phyloP scores from a whole-genome alignment of 2,329 filamentous ascomycete genomes.

The Fusarium sp. region DNA sequence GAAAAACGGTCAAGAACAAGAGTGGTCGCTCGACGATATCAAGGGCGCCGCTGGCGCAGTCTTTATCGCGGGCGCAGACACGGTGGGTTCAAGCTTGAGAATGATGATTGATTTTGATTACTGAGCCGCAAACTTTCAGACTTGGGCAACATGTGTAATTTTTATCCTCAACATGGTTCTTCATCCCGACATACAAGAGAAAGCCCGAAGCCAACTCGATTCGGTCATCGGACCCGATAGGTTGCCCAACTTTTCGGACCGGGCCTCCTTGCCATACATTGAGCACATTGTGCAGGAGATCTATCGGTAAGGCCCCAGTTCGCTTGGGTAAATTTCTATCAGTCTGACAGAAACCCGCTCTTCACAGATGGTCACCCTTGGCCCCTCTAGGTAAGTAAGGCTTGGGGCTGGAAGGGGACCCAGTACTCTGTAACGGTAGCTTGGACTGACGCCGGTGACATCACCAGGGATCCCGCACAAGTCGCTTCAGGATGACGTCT shows the following conservation, averaged over 20 bases:
- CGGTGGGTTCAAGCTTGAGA: conserved; percentile 41
- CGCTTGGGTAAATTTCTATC: background rate
- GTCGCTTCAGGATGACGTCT: conserved; percentile 66
- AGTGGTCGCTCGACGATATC: conserved; percentile 56
- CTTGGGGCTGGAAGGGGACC: background rate
- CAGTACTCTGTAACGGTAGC: conserved; percentile 6
- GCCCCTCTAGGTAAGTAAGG: conserved; percentile 57
- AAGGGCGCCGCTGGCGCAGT: conserved; percentile 63
- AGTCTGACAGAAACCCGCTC: background rate
- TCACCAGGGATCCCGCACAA: conserved; percentile 62
- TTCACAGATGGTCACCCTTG: conserved; percentile 53
- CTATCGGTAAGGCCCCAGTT: conserved; percentile 45
- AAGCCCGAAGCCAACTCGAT: conserved; percentile 61
- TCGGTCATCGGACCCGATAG: conserved; percentile 53
- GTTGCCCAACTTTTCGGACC: conserved; percentile 60
- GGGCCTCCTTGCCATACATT: conserved; percentile 56
- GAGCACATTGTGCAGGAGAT: conserved; percentile 59
- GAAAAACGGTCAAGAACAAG: conserved; percentile 16
- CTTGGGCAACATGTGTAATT: conserved; percentile 49
- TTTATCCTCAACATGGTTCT: conserved; percentile 57
- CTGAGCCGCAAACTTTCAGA: conserved; percentile 31
- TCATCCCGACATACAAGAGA: conserved; percentile 57
- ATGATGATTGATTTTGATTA: conserved; percentile 36
- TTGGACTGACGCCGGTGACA: conserved; percentile 14
- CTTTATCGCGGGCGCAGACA: conserved; percentile 62